phyloP scores from a whole-genome alignment of 2,329 filamentous ascomycete species.

The Curvularia spicifera region DNA sequence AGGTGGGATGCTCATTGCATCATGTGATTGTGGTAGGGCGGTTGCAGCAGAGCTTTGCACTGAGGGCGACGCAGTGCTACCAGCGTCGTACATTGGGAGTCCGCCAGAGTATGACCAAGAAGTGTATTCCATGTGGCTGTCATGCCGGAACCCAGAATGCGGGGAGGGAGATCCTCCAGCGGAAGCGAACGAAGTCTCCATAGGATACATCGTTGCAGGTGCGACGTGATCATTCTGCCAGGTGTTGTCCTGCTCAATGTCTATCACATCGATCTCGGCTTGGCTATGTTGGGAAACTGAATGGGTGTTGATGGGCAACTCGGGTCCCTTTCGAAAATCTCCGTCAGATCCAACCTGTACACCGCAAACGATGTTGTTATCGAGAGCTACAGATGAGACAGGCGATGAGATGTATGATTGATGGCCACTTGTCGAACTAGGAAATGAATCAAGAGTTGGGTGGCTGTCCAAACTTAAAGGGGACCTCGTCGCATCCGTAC shows the following conservation, averaged over 20 bases:
- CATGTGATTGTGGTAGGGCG: neutral
- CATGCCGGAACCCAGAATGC: no score
- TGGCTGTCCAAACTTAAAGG: neutral
- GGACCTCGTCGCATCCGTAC: neutral
- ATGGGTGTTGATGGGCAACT: neutral
- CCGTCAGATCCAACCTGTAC: neutral
- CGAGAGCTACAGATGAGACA: constrained; percentile 11
- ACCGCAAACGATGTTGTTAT: neutral
- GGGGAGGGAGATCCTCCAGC: no score
- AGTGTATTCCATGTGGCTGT: neutral
- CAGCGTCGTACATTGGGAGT: neutral
- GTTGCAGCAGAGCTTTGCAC: neutral
- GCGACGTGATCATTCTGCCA: neutral
- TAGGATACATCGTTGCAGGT: no score
- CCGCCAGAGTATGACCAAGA: neutral
- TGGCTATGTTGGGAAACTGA: neutral
- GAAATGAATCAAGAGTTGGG: neutral
- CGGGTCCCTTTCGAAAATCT: neutral
- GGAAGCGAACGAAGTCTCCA: neutral
- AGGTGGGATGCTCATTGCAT: neutral
- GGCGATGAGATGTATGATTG: constrained; percentile 9
- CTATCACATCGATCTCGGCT: no score
- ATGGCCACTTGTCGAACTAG: constrained; percentile 1
- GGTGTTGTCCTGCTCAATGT: no score
- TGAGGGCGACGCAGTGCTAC: neutral